Percentiles rank a stretch among this genome's conserved stretches.
These are phyloP conservation scores for Paramarasmius palmivorus DNA, from an alignment of 1,284 basidiomycete species.

Conservation along the genomic window DNA sequence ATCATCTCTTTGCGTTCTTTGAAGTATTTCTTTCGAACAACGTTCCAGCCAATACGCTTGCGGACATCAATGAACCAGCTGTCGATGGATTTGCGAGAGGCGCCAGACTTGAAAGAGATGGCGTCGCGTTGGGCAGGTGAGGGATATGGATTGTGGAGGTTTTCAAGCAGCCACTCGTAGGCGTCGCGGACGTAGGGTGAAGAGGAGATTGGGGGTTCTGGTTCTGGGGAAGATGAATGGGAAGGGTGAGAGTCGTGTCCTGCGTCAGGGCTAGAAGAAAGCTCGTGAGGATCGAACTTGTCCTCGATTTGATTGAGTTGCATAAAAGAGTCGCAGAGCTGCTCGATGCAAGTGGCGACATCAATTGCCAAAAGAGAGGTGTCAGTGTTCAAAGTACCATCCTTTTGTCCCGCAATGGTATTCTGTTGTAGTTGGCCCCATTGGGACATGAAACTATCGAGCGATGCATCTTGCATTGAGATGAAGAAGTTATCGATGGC, in stretches of 20 bases:
- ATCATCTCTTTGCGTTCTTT: conserved; percentile 13
- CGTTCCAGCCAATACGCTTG: no score
- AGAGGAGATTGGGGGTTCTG: neutral
- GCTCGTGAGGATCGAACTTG: neutral
- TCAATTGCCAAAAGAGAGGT: conserved; percentile 7
- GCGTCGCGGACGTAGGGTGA: no score
- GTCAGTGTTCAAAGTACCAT: neutral
- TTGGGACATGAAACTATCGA: neutral
- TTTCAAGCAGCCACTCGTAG: no score
- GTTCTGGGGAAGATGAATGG: neutral
- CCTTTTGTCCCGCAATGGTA: neutral
- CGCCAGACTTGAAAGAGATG: no score
- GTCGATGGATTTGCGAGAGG: no score
- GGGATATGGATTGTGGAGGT: no score
- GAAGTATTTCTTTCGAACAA: no score
- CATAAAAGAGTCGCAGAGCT: conserved; percentile 8
- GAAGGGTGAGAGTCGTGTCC: neutral
- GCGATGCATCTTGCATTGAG: neutral
- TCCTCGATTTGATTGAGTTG: neutral
- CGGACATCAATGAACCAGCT: no score
- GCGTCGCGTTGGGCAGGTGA: no score
- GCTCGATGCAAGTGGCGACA: conserved; percentile 8
- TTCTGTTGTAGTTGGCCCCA: conserved; percentile 3
- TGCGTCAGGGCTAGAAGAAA: no score
- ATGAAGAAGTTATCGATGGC: neutral